Base-by-base conservation (phyloP, 2,329 filamentous ascomycete genomes). In the Saccharata proteae region DNA sequence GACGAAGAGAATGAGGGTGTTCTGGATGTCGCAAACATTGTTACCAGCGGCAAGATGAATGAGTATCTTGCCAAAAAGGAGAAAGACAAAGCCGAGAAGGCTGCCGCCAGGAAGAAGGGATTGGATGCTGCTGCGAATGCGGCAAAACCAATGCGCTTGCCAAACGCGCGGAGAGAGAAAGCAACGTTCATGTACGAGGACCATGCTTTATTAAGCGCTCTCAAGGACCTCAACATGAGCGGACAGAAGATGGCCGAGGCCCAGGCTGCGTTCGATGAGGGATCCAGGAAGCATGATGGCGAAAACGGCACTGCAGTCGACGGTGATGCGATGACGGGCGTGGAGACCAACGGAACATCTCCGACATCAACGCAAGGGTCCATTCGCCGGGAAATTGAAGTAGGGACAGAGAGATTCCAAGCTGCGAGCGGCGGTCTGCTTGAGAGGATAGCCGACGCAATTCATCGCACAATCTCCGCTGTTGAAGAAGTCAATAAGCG, bases 401-500 rank as follows among this genome's bases (percentile, higher is more conserved):
- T 90, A 26, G 82, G 82, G 1, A 63, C 73, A 2, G 82, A 90
- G 57, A 71, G 82, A 37, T 88, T 77, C 48, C 59, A 73, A 44
- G 60, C 68, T 24, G 62, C 67, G n/a, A 67, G 63, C 7, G 76
- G 79, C 32, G 69, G 66, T 3, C 75, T 93, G 34, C 70, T 96
- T 25, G 83, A 93, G 49, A 75, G 75, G 34, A 83, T 98, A 40
- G 82, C 82, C 15, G 77, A 79, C 33, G 75, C 82, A 22, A 79
- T 96, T 41, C 85, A 93, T 56, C 74, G 78, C 36, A 77, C 83
- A 1, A 75, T 96, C 31, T 77, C 86, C 43, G 74, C 76, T 20
- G 82, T 93, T 15, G 77, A 83, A 26, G 85, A 93, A 40, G 74
- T 84, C 42, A 78, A 80, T 46, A 86, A 85, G 64, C 76, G 90